Conservation (phyloP, 768 basidiomycete species). For the Boletales sp. region DNA sequence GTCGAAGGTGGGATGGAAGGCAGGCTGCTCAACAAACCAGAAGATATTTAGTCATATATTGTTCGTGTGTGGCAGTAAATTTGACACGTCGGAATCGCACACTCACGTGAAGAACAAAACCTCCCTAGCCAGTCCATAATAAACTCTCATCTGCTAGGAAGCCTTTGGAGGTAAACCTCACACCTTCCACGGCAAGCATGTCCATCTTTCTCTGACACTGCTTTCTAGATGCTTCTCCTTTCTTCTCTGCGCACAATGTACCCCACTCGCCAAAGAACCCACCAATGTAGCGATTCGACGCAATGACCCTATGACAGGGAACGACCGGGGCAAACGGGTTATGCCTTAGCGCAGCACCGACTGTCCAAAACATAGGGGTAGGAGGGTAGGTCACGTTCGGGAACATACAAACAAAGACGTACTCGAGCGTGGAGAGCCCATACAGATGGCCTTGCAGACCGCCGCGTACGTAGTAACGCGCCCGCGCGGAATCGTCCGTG, state of each 20-base stretch:
- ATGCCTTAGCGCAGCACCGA: slow-evolving; percentile 58
- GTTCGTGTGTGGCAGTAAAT: too few relatives aligned
- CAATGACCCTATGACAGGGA: slow-evolving; percentile 70
- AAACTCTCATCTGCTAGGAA: slow-evolving; percentile 30
- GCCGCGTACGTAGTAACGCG: slow-evolving; percentile 57
- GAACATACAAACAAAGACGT: slow-evolving; percentile 9
- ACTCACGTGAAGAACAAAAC: too few relatives aligned
- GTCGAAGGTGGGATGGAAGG: too few relatives aligned
- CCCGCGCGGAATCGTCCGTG: slow-evolving; percentile 45
- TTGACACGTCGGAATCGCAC: too few relatives aligned
- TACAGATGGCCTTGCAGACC: slow-evolving; percentile 44
- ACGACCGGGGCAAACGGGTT: slow-evolving; percentile 68
- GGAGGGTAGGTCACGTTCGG: too few relatives aligned
- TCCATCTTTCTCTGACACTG: slow-evolving; percentile 46
- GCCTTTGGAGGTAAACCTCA: slow-evolving; percentile 45
- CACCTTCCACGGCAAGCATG: slow-evolving; percentile 51
- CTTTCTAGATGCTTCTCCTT: slow-evolving; percentile 27
- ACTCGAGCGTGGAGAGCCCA: slow-evolving; percentile 64
- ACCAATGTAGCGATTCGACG: slow-evolving; percentile 55
- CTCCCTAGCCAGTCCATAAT: slow-evolving; percentile 13
- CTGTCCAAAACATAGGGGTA: slow-evolving; percentile 25
- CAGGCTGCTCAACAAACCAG: too few relatives aligned
- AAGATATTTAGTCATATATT: too few relatives aligned
- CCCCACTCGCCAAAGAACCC: slow-evolving; percentile 66
- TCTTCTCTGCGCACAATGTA: slow-evolving; percentile 12